These are phyloP conservation scores for Albugo laibachii DNA, from an alignment of 352 stramenopile genomes.

Conservation along the genomic window DNA sequence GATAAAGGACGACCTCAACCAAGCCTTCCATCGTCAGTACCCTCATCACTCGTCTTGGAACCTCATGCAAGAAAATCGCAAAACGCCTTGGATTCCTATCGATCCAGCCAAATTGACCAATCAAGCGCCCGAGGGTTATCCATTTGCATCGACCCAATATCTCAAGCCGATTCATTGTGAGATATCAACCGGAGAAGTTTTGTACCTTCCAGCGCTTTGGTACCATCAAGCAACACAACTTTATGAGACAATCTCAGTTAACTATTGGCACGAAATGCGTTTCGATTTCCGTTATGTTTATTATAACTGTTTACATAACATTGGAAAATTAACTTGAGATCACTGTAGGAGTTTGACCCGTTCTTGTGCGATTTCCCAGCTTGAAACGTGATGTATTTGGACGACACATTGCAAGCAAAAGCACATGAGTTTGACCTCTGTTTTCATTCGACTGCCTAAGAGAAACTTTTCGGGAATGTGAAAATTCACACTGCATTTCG, in stretches of 20 bases:
- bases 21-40: conserved; percentile 29
- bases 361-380: too few relatives aligned
- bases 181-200: conserved; percentile 38
- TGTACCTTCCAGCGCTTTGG: conserved; percentile 69
- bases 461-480: too few relatives aligned
- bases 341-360: too few relatives aligned
- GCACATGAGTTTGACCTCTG: too few relatives aligned
- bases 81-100: conserved; percentile 65
- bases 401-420: too few relatives aligned
- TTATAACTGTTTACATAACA: conserved; percentile 59
- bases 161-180: conserved; percentile 45
- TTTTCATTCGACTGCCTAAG: too few relatives aligned
- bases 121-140: conserved; percentile 41
- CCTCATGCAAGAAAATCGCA: conserved; percentile 25
- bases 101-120: conserved; percentile 12
- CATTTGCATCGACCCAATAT: conserved; percentile 15
- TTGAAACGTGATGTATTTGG: too few relatives aligned
- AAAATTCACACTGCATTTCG: too few relatives aligned
- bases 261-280: conserved; percentile 82
- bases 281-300: conserved; percentile 77
- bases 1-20: background rate
- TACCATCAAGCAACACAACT: conserved; percentile 67
- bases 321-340: conserved; percentile 9
- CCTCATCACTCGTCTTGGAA: conserved; percentile 22
- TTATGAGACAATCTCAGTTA: conserved; percentile 62